These are phyloP conservation scores for Bolboschoenus planiculmis DNA, from an alignment of 176 grass and related monocot genomes.

Conservation along the genomic window DNA sequence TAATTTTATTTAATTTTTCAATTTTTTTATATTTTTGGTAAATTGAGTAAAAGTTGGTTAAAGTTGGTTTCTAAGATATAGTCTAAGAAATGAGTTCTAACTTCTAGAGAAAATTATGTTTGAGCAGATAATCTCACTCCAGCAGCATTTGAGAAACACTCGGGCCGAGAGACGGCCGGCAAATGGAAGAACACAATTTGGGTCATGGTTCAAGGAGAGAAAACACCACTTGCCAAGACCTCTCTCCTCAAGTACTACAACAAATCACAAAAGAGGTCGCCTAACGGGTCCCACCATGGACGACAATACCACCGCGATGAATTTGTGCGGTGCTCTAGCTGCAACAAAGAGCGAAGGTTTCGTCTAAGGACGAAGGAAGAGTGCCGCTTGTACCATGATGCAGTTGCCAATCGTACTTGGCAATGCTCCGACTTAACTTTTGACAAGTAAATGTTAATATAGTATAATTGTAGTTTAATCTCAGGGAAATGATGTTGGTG, in stretches of 20 bases:
- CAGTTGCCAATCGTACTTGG: constrained; percentile 62
- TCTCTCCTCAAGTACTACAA: constrained; percentile 80
- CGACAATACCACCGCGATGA: constrained; percentile 75
- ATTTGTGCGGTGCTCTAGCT: constrained; percentile 60
- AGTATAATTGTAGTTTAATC: neutral
- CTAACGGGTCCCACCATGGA: constrained; percentile 57
- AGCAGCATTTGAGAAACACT: constrained; percentile 96
- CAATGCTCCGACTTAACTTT: constrained; percentile 57
- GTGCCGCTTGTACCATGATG: constrained; percentile 85
- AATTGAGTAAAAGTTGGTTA: neutral
- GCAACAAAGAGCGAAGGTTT: constrained; percentile 81
- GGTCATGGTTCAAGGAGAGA: constrained; percentile 85
- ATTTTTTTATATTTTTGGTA: neutral
- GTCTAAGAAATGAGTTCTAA: neutral
- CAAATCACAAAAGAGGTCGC: constrained; percentile 37
- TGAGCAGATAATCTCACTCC: constrained; percentile 76
- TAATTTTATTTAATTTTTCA: neutral
- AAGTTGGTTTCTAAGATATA: neutral
- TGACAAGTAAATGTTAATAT: constrained; percentile 53
- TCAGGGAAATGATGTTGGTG: neutral
- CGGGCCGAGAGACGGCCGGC: constrained; percentile 69
- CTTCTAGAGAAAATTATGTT: constrained; percentile 21
- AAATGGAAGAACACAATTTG: constrained; percentile 98
- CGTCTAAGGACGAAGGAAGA: constrained; percentile 81
- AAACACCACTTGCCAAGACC: constrained; percentile 73